Conservation (phyloP, 257 asterid species). For the Solanum paucissectum region DNA sequence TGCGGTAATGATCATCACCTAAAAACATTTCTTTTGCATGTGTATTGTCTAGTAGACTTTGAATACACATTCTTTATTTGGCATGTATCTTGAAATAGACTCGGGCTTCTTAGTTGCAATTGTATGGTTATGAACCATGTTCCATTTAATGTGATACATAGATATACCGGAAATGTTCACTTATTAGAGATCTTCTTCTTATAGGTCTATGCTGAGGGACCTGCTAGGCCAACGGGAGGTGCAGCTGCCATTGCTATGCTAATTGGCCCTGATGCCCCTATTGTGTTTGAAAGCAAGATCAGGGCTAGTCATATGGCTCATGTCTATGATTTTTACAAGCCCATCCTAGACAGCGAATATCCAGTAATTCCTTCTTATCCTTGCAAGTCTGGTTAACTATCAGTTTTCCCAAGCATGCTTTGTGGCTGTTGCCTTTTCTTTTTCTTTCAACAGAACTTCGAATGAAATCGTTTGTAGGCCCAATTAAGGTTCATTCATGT, state of each 20-base stretch:
- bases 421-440: neutral
- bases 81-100: neutral
- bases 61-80: neutral
- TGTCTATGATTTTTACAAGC: constrained; percentile 96
- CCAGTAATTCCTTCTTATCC: constrained; percentile 51
- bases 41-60: neutral
- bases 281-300: constrained; percentile 87
- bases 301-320: constrained; percentile 98
- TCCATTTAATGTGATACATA: neutral
- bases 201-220: constrained; percentile 99
- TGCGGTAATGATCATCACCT: constrained; percentile 55
- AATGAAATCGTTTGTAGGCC: neutral
- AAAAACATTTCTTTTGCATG: neutral
- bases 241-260: constrained; percentile 98
- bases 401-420: neutral
- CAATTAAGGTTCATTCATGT: neutral
- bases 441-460: neutral
- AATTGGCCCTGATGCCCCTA: constrained; percentile 97
- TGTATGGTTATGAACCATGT: neutral
- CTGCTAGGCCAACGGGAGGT: constrained; percentile 99
- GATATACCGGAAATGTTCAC: neutral
- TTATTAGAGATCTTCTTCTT: constrained; percentile 3
- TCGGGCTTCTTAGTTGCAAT: neutral
- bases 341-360: constrained; percentile 96
- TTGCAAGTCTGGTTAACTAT: neutral